Base-by-base conservation (phyloP, 352 stramenopile genomes). In the Globisporangium middletonii region DNA sequence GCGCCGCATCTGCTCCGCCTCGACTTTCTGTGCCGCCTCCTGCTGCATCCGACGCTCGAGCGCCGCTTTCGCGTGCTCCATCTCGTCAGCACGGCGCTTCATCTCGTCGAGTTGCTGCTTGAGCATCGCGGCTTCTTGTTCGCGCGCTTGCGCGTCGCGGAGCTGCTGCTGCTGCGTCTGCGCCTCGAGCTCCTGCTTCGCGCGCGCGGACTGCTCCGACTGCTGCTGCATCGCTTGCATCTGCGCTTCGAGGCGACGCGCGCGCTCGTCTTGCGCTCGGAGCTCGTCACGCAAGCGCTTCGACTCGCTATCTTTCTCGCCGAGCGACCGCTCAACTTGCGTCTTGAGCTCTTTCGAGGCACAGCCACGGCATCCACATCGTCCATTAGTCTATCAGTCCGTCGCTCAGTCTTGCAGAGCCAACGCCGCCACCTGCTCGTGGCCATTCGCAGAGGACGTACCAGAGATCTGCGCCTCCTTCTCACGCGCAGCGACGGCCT, bases 381-480 rank as follows among this genome's bases (percentile, higher is more conserved):
- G 23, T 23, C 23, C 23, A 23, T 23, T 23, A 23, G 23, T 23
- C 23, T 23, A 23, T 23, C 23, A 23, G 23, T 23, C 23, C 23
- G 23, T 23, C 23, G 23, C 23, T 23, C 23, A 23, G 23, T 23
- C 23, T 23, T 23, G 23, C 23, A 23, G 19, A 28, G 43, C 13
- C 3, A n/a, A 2, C 62, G n/a, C 13, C 6, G 38, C n/a, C 23
- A 55, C 23, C 23, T 23, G 28, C 33, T 38, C 33, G 3, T 12
- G 30, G 3, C 33, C 3, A 7, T 9, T 38, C 8, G 33, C 33
- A 38, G 33, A 2, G 19, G 19, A 50, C 65, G 50, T 59, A 86
- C 77, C 56, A 42, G 68, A 66, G n/a, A 91, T 88, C 53, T 92
- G 64, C 16, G 63, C 70, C 63, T 92, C 79, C 49, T 82, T 88